phyloP scores from a whole-genome alignment of 305 asterid genomes.

The Nicotiana rustica region DNA sequence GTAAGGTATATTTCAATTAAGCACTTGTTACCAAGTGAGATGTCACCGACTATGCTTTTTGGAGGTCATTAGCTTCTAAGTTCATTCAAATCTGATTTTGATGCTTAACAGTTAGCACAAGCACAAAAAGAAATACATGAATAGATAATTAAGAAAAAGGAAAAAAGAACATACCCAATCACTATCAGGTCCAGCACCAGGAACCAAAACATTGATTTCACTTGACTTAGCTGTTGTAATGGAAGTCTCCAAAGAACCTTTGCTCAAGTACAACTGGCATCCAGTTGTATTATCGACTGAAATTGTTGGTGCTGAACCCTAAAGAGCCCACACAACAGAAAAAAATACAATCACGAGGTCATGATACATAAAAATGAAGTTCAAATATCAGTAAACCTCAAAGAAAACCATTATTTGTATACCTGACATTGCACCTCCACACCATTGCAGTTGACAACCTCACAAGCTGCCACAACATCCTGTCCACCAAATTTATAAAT shows the following conservation, averaged over 20 bases:
- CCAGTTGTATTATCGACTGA: slow-evolving; percentile 95
- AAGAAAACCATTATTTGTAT: slow-evolving; percentile 31
- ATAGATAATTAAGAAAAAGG: not conserved
- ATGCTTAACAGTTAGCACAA: not conserved
- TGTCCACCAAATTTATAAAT: slow-evolving; percentile 44
- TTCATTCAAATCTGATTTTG: slow-evolving; percentile 23
- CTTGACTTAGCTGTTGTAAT: slow-evolving; percentile 95
- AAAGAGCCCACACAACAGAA: slow-evolving; percentile 14
- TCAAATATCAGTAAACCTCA: slow-evolving; percentile 8
- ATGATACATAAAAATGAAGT: slow-evolving; percentile 7
- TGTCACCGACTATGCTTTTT: not conserved
- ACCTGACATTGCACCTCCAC: slow-evolving; percentile 99
- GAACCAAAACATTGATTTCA: slow-evolving; percentile 87
- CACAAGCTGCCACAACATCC: slow-evolving; percentile 99
- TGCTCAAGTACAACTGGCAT: slow-evolving; percentile 92
- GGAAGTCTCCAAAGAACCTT: slow-evolving; percentile 83
- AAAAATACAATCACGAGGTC: not conserved
- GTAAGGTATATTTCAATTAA: slow-evolving; percentile 6
- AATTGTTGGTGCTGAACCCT: slow-evolving; percentile 97
- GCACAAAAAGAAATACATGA: slow-evolving; percentile 26
- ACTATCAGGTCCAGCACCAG: slow-evolving; percentile 77
- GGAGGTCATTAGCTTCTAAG: slow-evolving; percentile 12
- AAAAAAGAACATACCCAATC: slow-evolving; percentile 79
- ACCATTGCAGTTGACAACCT: slow-evolving; percentile 85
- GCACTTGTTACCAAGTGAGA: not conserved